A percentile compares a stretch with the other conserved stretches of the same genome.
Conservation (phyloP, 768 basidiomycete species). For the Termitomyces sp. region DNA sequence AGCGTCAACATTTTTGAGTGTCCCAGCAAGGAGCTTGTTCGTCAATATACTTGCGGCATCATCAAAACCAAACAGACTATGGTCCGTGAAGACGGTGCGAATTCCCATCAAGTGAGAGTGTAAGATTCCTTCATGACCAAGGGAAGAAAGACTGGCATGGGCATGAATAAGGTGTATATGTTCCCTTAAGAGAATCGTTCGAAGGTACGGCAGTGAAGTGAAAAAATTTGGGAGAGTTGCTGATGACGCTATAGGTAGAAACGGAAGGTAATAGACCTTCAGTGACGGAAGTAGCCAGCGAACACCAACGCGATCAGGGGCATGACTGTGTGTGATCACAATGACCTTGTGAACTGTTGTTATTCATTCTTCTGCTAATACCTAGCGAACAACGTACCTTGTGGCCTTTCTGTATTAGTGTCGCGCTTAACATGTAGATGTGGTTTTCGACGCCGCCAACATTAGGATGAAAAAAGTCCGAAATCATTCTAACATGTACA, state of each 20-base stretch:
- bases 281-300: conserved; percentile 84
- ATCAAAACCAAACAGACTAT: conserved; percentile 93
- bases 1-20: conserved; percentile 86
- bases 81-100: conserved; percentile 93
- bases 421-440: conserved; percentile 87
- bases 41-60: conserved; percentile 97
- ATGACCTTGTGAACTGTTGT: conserved; percentile 57
- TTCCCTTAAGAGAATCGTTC: conserved; percentile 85
- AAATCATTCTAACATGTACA: conserved; percentile 70
- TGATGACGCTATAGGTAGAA: conserved; percentile 82
- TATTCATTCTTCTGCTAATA: not conserved
- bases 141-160: conserved; percentile 84
- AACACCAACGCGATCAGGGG: conserved; percentile 80
- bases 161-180: conserved; percentile 84
- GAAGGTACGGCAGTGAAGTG: conserved; percentile 86
- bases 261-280: conserved; percentile 94
- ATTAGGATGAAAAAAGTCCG: conserved; percentile 93
- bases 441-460: conserved; percentile 97
- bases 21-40: conserved; percentile 88
- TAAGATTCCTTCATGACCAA: conserved; percentile 90
- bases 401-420: conserved; percentile 79
- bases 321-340: conserved; percentile 90
- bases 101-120: conserved; percentile 86
- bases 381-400: conserved; percentile 45
- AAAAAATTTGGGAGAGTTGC: conserved; percentile 95